Evolutionary conservation across 139 green algal species (phyloP), one percentile per base, ranked within the genome.

Genomic region (Eudorina sp.): DNA sequence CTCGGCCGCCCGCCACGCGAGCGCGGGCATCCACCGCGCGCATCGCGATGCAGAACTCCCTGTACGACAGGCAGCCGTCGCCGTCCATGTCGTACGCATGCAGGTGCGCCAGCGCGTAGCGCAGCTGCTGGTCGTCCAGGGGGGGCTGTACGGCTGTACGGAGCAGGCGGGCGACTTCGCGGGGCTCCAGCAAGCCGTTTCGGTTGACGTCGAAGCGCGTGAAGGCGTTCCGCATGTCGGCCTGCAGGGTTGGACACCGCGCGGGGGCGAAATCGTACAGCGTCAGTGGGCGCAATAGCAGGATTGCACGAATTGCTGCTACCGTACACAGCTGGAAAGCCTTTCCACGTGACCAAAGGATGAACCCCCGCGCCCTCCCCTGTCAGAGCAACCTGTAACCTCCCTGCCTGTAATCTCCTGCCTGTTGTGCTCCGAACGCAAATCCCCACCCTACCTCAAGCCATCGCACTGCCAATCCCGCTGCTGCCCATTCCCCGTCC

Each of bases 51-150:
- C 74, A 72, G 2, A 94, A 66, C 60, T 94, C 91, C 19, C 29
- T 36, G 45, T 69, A 89, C 9, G 66, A 80, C 48, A 91, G 19
- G 6, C 38, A 34, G 3, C 89, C 91, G 51, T 92, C 89, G 31
- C 91, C 91, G n/a, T 91, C 69, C 4, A 79, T 53, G 69, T 94
- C 91, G 31, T 91, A 70, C 53, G 55, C 64, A 53, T 85, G 89
- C 62, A 91, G 81, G 74, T 91, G 62, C 19, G 88, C 41, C 9
- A 91, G n/a, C 21, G 78, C 40, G 62, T 83, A 68, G 25, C 89
- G 78, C 60, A 92, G 51, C 85, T 90, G 68, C 70, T 86, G 85
- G 3, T 74, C 68, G 0, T 8, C 53, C 0, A 92, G 79, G 9
- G 43, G 29, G 0, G 89, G 84, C 76, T 79, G 70, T 14, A 72